phyloP scores from a whole-genome alignment of 805 yeast species.

The Saccharomycopsis sp. region DNA sequence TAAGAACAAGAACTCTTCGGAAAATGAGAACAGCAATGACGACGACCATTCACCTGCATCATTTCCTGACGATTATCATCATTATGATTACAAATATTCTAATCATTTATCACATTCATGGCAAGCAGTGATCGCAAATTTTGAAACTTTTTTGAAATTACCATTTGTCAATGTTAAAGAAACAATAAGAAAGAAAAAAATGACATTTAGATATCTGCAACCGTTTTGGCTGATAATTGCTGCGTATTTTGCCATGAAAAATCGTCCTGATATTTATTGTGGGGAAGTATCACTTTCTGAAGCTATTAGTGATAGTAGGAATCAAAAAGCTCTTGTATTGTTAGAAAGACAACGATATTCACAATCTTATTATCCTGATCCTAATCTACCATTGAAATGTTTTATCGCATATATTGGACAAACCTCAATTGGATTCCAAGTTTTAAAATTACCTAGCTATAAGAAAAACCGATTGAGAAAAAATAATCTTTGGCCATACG shows the following conservation, averaged over 20 bases:
- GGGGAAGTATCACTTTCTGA: slow-evolving; percentile 29
- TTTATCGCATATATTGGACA: slow-evolving; percentile 45
- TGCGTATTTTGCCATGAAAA: slow-evolving; percentile 43
- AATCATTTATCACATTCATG: slow-evolving; percentile 28
- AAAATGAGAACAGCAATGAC: background rate
- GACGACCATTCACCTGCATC: slow-evolving; percentile 10
- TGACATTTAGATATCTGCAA: slow-evolving; percentile 27
- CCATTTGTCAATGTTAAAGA: slow-evolving; percentile 21
- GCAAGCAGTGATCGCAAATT: slow-evolving; percentile 33
- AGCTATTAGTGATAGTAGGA: slow-evolving; percentile 9
- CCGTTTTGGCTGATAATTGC: slow-evolving; percentile 50
- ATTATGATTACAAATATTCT: slow-evolving; percentile 5
- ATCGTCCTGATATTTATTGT: slow-evolving; percentile 38
- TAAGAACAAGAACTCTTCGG: background rate
- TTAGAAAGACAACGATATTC: slow-evolving; percentile 15
- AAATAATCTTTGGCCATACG: too few species aligned
- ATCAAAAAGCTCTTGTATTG: slow-evolving; percentile 19
- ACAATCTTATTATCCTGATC: slow-evolving; percentile 23
- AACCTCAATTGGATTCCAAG: slow-evolving; percentile 44
- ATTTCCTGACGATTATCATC: slow-evolving; percentile 8
- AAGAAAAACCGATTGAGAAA: background rate
- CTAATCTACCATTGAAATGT: slow-evolving; percentile 28
- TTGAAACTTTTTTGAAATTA: slow-evolving; percentile 32
- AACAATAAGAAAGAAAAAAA: background rate
- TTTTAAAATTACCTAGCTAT: slow-evolving; percentile 31